phyloP scores from a whole-genome alignment of 2,329 filamentous ascomycete genomes.

The Hypoxylon sp. region DNA sequence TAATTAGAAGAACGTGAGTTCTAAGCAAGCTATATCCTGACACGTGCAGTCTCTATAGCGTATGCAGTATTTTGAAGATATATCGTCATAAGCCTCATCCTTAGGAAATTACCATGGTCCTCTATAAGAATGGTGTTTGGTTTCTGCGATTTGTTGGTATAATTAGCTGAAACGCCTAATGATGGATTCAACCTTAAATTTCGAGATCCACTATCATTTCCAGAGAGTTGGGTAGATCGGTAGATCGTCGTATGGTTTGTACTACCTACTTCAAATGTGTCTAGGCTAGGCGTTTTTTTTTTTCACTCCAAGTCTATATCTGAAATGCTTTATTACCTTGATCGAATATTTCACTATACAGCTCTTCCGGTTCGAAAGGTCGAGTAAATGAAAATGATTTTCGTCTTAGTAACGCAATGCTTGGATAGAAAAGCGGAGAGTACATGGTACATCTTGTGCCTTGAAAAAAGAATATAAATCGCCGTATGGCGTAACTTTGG shows the following conservation, averaged over 20 bases:
- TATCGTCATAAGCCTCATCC: neutral
- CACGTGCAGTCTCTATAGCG: neutral
- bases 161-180: conserved; percentile 4
- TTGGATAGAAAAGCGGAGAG: conserved; percentile 1
- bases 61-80: neutral
- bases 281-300: neutral
- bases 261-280: neutral
- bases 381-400: neutral
- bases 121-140: neutral
- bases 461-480: conserved; percentile 1
- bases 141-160: neutral
- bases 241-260: neutral
- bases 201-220: neutral
- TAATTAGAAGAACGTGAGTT: neutral
- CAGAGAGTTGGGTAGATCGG: neutral
- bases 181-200: neutral
- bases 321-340: neutral
- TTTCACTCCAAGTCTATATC: neutral
- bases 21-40: neutral
- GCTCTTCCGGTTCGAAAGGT: neutral
- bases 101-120: neutral
- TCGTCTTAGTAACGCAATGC: conserved; percentile 6
- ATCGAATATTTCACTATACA: neutral
- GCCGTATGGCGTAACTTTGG: neutral
- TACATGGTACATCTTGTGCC: neutral